These are phyloP conservation scores for Cyclotella cryptica DNA, from an alignment of 108 stramenopile species.

Conservation along the genomic window DNA sequence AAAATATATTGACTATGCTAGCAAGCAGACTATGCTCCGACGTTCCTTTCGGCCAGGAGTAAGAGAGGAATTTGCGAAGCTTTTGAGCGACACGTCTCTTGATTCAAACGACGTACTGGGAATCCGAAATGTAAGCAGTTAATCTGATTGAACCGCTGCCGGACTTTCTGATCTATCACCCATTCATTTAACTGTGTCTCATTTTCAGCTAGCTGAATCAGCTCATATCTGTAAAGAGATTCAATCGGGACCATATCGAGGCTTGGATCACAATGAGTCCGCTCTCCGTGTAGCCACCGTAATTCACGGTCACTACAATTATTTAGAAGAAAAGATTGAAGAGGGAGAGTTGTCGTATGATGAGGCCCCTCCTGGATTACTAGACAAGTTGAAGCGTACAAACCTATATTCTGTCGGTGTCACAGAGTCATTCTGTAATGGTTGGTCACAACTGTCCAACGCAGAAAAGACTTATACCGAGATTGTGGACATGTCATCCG, in stretches of 20 bases:
- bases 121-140: constrained; percentile 63
- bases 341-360: constrained; percentile 51
- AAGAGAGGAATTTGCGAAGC: constrained; percentile 64
- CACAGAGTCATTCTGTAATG: constrained; percentile 55
- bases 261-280: constrained; percentile 71
- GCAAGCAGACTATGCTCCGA: constrained; percentile 34
- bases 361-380: constrained; percentile 59
- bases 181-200: background rate
- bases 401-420: constrained; percentile 79
- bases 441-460: constrained; percentile 51
- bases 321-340: constrained; percentile 63
- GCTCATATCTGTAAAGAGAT: constrained; percentile 76
- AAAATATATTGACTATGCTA: constrained; percentile 55
- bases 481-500: constrained; percentile 57
- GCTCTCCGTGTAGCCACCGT: constrained; percentile 84
- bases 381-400: constrained; percentile 63
- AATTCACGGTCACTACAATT: constrained; percentile 81
- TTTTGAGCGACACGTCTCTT: constrained; percentile 69
- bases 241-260: constrained; percentile 70
- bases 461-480: constrained; percentile 78
- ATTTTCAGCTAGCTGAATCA: constrained; percentile 71
- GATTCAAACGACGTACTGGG: constrained; percentile 82
- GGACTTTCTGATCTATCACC: background rate
- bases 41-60: constrained; percentile 35
- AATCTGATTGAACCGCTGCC: background rate